Evolutionary conservation across 75 land plant species (phyloP), one percentile per base, ranked within the genome.

Genomic region (Selaginella tamariscina): DNA sequence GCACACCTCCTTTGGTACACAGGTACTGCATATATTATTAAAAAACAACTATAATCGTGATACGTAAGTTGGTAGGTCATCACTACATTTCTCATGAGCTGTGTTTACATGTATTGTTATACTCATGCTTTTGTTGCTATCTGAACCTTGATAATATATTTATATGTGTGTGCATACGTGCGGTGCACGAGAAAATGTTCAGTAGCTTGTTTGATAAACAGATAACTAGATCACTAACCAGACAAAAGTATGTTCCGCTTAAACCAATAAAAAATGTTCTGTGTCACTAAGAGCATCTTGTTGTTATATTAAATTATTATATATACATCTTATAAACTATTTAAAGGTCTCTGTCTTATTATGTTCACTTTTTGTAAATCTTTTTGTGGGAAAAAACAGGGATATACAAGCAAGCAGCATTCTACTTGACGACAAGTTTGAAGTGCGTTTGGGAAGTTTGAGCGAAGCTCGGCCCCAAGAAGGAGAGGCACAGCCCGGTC

Each of bases 1-100:
- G 80, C 66, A 33, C 70, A 0, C 78, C 83, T 24, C 68, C 77
- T 0, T 68, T 83, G 29, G 65, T 80, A 21, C 85, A 83, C 54
- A 65, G 85, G n/a, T 65, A 65, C 20, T 18, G 21, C 27, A 1
- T 18, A 60, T 60, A 23, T 9, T 60, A 9, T 23, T 11, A 20
- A 11, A 49, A 49, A 2, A 24, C 27, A 56, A 27, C 23, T 24
- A 56, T 24, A 56, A 27, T 24, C 27, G 27, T 2, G 27, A 27
- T 24, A 9, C 23, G 59, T 24, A 9, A 56, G 59, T 24, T 2
- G 27, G 59, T 24, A 9, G 27, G 59, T 24, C 2, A 56, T n/a
- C n/a, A n/a, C n/a, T n/a, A n/a, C n/a, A n/a, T n/a, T n/a, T n/a
- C n/a, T n/a, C n/a, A n/a, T n/a, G n/a, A n/a, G n/a, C n/a, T n/a